Percentiles rank a stretch among this genome's conserved stretches.
phyloP scores from a whole-genome alignment of 2,329 filamentous ascomycete genomes.

The Dendryphion nanum region DNA sequence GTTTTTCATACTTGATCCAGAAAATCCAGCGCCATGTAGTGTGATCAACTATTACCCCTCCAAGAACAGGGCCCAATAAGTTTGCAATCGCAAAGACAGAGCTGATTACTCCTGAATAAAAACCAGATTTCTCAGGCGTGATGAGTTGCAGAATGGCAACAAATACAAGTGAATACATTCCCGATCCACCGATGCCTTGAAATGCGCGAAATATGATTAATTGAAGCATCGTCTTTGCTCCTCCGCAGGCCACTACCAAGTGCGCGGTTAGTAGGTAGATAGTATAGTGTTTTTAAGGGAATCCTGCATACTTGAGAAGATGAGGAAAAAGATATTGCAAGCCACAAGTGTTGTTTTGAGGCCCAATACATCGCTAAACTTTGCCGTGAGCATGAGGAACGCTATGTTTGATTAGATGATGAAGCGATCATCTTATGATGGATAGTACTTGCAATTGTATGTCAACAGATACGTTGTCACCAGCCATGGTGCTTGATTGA shows the following conservation, averaged over 20 bases:
- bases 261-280: too few species aligned
- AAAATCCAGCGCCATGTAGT: constrained; percentile 51
- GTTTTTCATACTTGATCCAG: constrained; percentile 43
- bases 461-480: constrained; percentile 33
- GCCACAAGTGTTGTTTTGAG: constrained; percentile 20
- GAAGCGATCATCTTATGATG: too few species aligned
- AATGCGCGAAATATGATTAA: constrained; percentile 39
- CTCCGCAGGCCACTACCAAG: too few species aligned
- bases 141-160: constrained; percentile 30
- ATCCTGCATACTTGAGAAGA: constrained; percentile 35
- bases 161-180: constrained; percentile 47
- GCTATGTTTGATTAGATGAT: too few species aligned
- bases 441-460: constrained; percentile 21
- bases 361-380: constrained; percentile 32
- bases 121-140: constrained; percentile 27
- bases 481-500: constrained; percentile 31
- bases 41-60: constrained; percentile 43
- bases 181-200: constrained; percentile 50
- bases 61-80: constrained; percentile 45
- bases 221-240: too few species aligned
- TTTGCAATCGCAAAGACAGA: constrained; percentile 43
- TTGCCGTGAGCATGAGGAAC: constrained; percentile 35
- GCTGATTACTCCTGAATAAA: constrained; percentile 35
- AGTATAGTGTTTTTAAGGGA: too few species aligned
- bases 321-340: constrained; percentile 23